A percentile compares a stretch with the other conserved stretches of the same genome.
phyloP scores from a whole-genome alignment of 805 yeast genomes.

The Saccharomycopsis babjevae region DNA sequence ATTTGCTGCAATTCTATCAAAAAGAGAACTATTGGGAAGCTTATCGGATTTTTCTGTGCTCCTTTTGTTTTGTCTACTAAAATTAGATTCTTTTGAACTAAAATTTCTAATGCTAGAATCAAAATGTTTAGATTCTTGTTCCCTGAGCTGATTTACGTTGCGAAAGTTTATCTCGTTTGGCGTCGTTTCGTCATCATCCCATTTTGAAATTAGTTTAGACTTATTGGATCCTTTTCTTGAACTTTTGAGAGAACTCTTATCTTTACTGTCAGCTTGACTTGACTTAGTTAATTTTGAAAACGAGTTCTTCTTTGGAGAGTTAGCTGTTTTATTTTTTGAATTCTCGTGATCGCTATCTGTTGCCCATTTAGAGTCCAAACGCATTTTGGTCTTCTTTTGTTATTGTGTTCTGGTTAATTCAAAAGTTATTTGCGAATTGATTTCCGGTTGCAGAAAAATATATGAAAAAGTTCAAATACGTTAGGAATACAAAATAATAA shows the following conservation, averaged over 20 bases:
- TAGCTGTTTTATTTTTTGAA: background rate
- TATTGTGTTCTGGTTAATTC: background rate
- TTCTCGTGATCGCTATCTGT: background rate
- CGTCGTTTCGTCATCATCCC: background rate
- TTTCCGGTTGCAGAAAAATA: too few relatives aligned
- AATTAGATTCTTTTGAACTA: background rate
- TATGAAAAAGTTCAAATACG: too few relatives aligned
- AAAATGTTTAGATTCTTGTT: background rate
- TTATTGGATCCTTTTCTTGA: background rate
- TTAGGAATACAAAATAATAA: too few relatives aligned
- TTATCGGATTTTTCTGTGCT: background rate
- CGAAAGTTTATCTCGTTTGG: background rate
- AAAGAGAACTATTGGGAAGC: background rate
- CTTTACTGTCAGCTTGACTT: background rate
- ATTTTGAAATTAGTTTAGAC: background rate
- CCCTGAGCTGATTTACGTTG: background rate
- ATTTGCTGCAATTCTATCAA: background rate
- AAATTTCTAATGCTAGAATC: background rate
- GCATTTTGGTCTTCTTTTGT: background rate
- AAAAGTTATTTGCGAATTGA: background rate
- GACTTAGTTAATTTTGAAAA: background rate
- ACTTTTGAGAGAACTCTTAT: background rate
- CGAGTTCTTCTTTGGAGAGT: background rate
- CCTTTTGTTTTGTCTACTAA: background rate
- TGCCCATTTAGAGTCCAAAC: conserved; percentile 6